Percentiles rank a stretch among this genome's conserved stretches.
Conservation (phyloP, 257 asterid genomes). For the Solanum verrucosum region DNA sequence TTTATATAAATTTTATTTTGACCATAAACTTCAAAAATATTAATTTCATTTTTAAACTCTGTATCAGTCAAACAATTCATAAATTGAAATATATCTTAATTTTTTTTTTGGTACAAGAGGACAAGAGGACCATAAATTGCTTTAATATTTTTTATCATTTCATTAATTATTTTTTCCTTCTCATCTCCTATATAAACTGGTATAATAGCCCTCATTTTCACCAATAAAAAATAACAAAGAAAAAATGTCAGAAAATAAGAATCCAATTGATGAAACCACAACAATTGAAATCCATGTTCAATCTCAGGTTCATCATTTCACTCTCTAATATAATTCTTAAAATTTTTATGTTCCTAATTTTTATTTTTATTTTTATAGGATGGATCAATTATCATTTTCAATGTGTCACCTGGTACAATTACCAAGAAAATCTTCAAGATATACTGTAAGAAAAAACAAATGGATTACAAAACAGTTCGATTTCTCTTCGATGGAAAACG, state of each 20-base stretch:
- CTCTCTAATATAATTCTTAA: not conserved
- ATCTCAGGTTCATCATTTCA: not conserved
- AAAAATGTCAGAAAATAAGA: not conserved
- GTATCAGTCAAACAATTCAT: too few relatives aligned
- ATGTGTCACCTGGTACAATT: accelerated
- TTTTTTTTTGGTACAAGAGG: not conserved
- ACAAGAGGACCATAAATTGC: not conserved
- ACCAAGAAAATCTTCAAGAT: not conserved
- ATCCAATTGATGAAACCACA: not conserved
- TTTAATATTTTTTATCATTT: not conserved
- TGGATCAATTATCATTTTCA: not conserved
- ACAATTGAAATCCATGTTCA: not conserved
- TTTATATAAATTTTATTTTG: not conserved
- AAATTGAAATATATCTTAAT: too few relatives aligned
- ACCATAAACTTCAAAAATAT: not conserved
- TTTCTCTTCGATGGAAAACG: not conserved
- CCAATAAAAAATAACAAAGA: not conserved
- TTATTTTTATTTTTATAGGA: not conserved
- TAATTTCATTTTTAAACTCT: not conserved
- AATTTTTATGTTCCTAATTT: not conserved
- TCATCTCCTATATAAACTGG: not conserved
- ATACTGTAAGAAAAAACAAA: not conserved
- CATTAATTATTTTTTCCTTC: not conserved
- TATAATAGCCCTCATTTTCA: not conserved
- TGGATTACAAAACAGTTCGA: not conserved